Base-by-base conservation (phyloP, 768 basidiomycete genomes). In the Crucibulum laeve region DNA sequence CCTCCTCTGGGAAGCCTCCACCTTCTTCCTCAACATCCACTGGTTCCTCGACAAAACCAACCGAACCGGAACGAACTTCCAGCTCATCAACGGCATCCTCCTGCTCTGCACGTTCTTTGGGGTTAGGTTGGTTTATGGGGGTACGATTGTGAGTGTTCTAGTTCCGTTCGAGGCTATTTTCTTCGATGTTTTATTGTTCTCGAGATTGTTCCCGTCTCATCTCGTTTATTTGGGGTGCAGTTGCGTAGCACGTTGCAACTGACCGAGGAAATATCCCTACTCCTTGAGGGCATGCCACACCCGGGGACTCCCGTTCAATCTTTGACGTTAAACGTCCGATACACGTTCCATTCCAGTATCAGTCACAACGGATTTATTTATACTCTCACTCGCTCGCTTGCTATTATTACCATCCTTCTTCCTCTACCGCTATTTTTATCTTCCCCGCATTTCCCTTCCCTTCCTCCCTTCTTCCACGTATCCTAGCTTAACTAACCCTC, bases 21-120 rank as follows among this genome's bases (percentile, higher is more conserved):
- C 91, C 0, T 77, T 91, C 45, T 91, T 94, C 64, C 69, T 95
- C 49, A 87, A 95, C 53, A 79, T 88, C 43, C 89, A 93, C 49
- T 92, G 90, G 90, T 91, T 83, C 61, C 58, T 91, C 48, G 88
- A 91, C 60, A 90, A 91, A 60, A 82, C 74, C 13, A 77, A 79
- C 36, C 79, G 71, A 41, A 88, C 86, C 0, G 89, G 89, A 13
- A 74, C 76, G 21, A 77, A 53, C 2, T 55, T 82, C 23, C 88
- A 91, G 56, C 63, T 86, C 18, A 54, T 85, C 39, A 94, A 93
- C 54, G 90, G 89, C 11, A 45, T 82, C 36, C 58, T 76, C 45
- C 73, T 95, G 26, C 67, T 91, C 28, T 47, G 61, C 23, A 69
- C 80, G 4, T 95, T 93, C 68, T 82, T 87, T 58, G 64, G 69